A percentile compares a stretch with the other conserved stretches of the same genome.
Conservation (phyloP, 2,329 filamentous ascomycete genomes). For the Capronia coronata region DNA sequence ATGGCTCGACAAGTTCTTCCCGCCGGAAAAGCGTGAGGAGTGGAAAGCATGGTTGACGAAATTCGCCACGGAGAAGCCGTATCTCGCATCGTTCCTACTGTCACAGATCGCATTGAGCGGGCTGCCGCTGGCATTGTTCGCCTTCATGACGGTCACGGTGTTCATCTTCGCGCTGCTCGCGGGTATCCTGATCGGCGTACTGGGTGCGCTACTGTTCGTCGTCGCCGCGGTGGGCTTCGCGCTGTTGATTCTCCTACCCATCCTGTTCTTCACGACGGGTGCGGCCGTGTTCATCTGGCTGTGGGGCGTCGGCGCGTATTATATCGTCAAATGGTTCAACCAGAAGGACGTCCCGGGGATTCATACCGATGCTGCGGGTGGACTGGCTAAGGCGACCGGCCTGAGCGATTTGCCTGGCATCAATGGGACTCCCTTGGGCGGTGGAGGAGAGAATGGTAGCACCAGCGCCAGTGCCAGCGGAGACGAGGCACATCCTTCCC, state of each 20-base stretch:
- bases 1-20: conserved; percentile 48
- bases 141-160: conserved; percentile 57
- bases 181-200: conserved; percentile 49
- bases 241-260: conserved; percentile 60
- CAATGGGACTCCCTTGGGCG: conserved; percentile 6
- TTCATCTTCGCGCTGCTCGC: conserved; percentile 56
- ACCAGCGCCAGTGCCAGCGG: background rate
- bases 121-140: conserved; percentile 63
- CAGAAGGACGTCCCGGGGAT: conserved; percentile 19
- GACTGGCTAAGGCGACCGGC: conserved; percentile 7
- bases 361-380: conserved; percentile 10
- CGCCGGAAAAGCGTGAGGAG: conserved; percentile 55
- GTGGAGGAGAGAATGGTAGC: background rate
- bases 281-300: conserved; percentile 60
- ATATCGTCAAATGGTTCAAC: conserved; percentile 28
- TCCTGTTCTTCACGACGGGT: conserved; percentile 59
- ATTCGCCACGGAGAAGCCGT: conserved; percentile 59
- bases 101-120: conserved; percentile 60
- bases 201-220: conserved; percentile 53
- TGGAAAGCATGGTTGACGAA: conserved; percentile 48
- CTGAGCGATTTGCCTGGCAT: conserved; percentile 10
- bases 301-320: conserved; percentile 57
- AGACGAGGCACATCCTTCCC: background rate
- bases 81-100: conserved; percentile 63
- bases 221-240: conserved; percentile 63